Percentiles rank a stretch among this genome's conserved stretches.
These are phyloP conservation scores for Fremontodendron californicum DNA, from an alignment of 345 rosid species.

Conservation along the genomic window DNA sequence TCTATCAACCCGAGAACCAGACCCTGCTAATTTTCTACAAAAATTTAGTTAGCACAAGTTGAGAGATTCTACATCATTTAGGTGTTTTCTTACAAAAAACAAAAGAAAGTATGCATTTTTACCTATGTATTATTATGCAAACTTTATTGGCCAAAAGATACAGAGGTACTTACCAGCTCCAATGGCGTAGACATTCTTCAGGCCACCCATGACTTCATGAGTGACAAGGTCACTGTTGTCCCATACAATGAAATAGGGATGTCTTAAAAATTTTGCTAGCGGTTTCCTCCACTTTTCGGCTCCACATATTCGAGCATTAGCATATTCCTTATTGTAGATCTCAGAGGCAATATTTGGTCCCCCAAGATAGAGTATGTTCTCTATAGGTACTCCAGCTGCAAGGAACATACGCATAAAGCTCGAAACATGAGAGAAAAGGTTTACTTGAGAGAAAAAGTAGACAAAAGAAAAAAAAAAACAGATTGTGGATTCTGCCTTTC, in stretches of 20 bases:
- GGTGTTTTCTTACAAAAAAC: background rate
- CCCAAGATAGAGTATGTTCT: conserved; percentile 74
- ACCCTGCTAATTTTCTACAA: background rate
- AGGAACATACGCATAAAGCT: conserved; percentile 6
- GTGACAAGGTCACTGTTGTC: conserved; percentile 80
- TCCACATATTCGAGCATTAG: conserved; percentile 82
- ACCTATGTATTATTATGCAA: background rate
- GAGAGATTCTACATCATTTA: too few relatives aligned
- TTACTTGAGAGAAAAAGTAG: background rate
- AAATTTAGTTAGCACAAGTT: background rate
- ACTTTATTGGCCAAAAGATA: background rate
- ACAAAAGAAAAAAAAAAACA: background rate
- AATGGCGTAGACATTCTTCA: conserved; percentile 84
- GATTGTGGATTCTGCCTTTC: background rate
- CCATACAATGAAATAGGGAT: conserved; percentile 74
- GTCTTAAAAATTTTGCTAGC: conserved; percentile 68
- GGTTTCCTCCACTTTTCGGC: conserved; percentile 74
- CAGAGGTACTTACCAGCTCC: conserved; percentile 59
- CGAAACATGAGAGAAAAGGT: background rate
- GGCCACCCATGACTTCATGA: conserved; percentile 86
- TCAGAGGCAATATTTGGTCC: conserved; percentile 85
- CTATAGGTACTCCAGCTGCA: conserved; percentile 61
- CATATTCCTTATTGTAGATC: conserved; percentile 73
- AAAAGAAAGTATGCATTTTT: background rate
- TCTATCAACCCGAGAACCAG: background rate